Conservation (phyloP, 2,329 filamentous ascomycete genomes). For the Apiospora marii region DNA sequence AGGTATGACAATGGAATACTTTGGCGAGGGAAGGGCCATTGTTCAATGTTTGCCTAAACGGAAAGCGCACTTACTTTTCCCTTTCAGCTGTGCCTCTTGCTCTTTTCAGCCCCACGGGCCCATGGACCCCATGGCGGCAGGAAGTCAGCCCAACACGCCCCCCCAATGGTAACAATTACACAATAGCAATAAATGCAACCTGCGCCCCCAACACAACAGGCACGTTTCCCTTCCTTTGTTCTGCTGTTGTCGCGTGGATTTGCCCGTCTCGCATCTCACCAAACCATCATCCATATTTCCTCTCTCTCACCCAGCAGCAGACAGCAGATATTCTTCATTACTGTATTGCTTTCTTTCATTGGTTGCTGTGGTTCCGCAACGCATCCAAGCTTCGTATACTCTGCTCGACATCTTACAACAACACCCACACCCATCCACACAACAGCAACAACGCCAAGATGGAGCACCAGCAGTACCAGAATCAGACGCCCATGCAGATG, state of each 20-base stretch:
- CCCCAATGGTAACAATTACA: not conserved
- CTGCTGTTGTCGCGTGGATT: not conserved
- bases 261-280: not conserved
- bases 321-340: not conserved
- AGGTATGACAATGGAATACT: not conserved
- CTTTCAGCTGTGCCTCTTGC: conserved; percentile 5
- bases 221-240: not conserved
- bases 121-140: not conserved
- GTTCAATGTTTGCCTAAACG: not conserved
- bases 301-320: not conserved
- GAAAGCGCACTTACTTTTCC: not conserved
- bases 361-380: too few relatives aligned
- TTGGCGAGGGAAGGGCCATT: not conserved
- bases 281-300: not conserved
- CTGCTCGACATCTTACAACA: not conserved
- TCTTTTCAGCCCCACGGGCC: conserved; percentile 1
- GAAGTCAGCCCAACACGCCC: not conserved
- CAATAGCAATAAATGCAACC: not conserved
- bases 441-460: not conserved
- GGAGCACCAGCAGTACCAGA: conserved; percentile 5
- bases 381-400: not conserved
- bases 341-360: not conserved
- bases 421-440: not conserved
- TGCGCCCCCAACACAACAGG: not conserved
- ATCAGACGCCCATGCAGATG: not conserved